Evolutionary conservation across 371 early-diverging fungal genomes (phyloP).

Genomic region (Saksenaea oblongispora): DNA sequence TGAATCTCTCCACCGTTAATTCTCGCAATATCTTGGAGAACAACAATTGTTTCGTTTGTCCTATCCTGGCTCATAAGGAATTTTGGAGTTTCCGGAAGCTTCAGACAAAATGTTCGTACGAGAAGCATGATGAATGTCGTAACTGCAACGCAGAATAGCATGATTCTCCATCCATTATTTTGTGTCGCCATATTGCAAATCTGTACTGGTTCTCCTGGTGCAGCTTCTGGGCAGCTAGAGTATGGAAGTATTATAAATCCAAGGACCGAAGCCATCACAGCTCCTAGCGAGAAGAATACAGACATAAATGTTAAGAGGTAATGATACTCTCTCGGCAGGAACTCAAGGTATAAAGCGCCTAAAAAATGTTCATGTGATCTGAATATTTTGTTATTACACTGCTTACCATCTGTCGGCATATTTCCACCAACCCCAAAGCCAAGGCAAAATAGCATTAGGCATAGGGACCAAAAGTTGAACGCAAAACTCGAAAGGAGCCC

Average conservation of each 20-base stretch:
- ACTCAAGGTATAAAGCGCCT: slow-evolving; percentile 85
- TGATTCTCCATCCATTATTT: slow-evolving; percentile 79
- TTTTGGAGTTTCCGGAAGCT: slow-evolving; percentile 81
- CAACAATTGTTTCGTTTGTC: slow-evolving; percentile 71
- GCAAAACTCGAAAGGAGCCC: slow-evolving; percentile 71
- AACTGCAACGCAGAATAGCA: slow-evolving; percentile 59
- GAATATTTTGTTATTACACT: neutral
- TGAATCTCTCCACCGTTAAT: slow-evolving; percentile 61
- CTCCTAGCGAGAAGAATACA: slow-evolving; percentile 84
- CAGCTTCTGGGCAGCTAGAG: slow-evolving; percentile 64
- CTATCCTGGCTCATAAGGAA: slow-evolving; percentile 70
- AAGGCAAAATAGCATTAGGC: slow-evolving; percentile 64
- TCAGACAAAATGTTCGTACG: slow-evolving; percentile 64
- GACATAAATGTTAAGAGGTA: slow-evolving; percentile 82
- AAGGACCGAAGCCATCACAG: slow-evolving; percentile 70
- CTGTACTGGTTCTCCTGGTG: slow-evolving; percentile 25
- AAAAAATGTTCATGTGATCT: neutral
- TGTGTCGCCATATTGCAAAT: slow-evolving; percentile 55
- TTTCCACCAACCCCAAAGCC: slow-evolving; percentile 90
- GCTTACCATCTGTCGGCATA: slow-evolving; percentile 82
- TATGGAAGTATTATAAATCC: slow-evolving; percentile 66
- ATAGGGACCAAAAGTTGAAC: slow-evolving; percentile 64
- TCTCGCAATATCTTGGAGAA: slow-evolving; percentile 71
- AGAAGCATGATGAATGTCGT: slow-evolving; percentile 73
- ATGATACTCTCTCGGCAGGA: slow-evolving; percentile 76